Evolutionary conservation across 306 rosid species (phyloP).

Genomic region (Begonia peltatifolia): DNA sequence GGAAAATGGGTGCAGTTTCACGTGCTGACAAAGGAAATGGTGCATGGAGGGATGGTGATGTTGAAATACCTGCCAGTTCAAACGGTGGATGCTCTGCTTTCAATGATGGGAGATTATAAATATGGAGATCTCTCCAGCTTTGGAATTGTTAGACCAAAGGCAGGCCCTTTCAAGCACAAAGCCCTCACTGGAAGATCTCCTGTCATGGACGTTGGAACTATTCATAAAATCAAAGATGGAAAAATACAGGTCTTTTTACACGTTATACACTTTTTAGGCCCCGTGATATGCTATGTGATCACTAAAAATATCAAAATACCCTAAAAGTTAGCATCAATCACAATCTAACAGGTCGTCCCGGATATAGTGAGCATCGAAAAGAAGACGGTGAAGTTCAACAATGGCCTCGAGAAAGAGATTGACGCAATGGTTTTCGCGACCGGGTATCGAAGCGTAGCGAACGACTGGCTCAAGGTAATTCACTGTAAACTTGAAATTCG

Average conservation of each 20-base stretch:
- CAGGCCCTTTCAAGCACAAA: conserved; percentile 36
- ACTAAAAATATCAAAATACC: too few relatives aligned
- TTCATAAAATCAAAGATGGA: conserved; percentile 20
- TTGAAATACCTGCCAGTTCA: conserved; percentile 6
- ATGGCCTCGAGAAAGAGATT: conserved; percentile 17
- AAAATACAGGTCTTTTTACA: conserved; percentile 20
- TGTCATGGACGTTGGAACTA: conserved; percentile 36
- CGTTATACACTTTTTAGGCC: too few relatives aligned
- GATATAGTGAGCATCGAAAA: conserved; percentile 22
- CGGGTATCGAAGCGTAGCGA: conserved; percentile 38
- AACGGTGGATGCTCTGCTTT: conserved; percentile 15
- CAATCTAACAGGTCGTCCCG: conserved; percentile 24
- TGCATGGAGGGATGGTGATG: conserved; percentile 21
- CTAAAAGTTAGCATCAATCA: too few relatives aligned
- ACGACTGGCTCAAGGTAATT: conserved; percentile 45
- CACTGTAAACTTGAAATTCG: too few relatives aligned
- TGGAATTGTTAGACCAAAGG: conserved; percentile 21
- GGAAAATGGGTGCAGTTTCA: conserved; percentile 21
- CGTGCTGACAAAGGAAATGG: conserved; percentile 25
- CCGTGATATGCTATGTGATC: too few relatives aligned
- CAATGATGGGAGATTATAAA: neutral
- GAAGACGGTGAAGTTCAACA: conserved; percentile 19
- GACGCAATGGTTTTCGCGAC: conserved; percentile 52
- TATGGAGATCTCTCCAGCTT: conserved; percentile 24
- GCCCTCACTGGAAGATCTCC: conserved; percentile 19